These are phyloP conservation scores for Pseudocercospora eumusae DNA, from an alignment of 2,329 filamentous ascomycete genomes.

Conservation along the genomic window DNA sequence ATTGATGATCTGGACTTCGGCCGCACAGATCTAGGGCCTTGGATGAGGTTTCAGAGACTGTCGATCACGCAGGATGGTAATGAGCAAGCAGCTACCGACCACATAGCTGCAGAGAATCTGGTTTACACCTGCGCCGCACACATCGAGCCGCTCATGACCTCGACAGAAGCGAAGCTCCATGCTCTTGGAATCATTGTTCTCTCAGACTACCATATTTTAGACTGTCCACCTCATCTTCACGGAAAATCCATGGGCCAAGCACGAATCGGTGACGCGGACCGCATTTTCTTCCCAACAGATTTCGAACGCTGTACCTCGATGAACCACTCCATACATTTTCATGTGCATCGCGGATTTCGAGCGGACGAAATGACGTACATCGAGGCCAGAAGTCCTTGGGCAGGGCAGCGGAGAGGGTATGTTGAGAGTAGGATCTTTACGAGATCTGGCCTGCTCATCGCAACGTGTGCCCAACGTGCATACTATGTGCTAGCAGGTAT, in stretches of 20 bases:
- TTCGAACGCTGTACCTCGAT: constrained; percentile 21
- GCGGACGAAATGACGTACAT: constrained; percentile 69
- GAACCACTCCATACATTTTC: constrained; percentile 60
- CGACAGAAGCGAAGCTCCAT: constrained; percentile 10
- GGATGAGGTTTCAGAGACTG: constrained; percentile 25
- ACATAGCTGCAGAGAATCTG: constrained; percentile 11
- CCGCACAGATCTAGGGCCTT: constrained; percentile 16
- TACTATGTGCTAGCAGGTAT: constrained; percentile 19
- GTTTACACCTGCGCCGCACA: constrained; percentile 21
- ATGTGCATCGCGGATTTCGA: constrained; percentile 46
- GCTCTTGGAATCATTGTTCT: constrained; percentile 22
- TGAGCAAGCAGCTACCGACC: not conserved
- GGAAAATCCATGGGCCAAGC: constrained; percentile 13
- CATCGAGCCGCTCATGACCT: constrained; percentile 13
- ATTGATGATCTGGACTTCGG: constrained; percentile 24
- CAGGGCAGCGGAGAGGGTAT: constrained; percentile 69
- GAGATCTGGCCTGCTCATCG: constrained; percentile 68
- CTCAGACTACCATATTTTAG: constrained; percentile 26
- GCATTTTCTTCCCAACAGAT: constrained; percentile 7
- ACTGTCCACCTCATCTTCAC: constrained; percentile 23
- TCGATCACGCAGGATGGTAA: constrained; percentile 9
- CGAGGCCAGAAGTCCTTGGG: constrained; percentile 76
- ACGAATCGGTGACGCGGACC: constrained; percentile 12
- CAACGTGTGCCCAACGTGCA: constrained; percentile 74
- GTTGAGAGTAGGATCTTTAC: constrained; percentile 71